phyloP scores from a whole-genome alignment of 2,329 filamentous ascomycete species.

The Camillea tinctor region DNA sequence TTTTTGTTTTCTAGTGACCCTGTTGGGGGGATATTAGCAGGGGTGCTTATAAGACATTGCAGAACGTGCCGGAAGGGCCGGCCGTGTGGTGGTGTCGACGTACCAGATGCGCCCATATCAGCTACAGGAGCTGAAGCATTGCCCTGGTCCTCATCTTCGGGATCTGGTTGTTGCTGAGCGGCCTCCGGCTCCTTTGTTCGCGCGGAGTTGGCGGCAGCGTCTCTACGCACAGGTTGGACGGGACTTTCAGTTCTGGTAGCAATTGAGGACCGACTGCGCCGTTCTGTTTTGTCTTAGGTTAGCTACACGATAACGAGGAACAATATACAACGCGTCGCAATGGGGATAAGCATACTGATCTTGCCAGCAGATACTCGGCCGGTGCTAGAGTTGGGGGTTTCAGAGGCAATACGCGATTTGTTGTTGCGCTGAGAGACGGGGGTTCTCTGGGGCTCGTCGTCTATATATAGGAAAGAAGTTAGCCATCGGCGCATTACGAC shows the following conservation, averaged over 20 bases:
- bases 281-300: conserved; percentile 16
- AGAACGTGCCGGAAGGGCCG: not conserved
- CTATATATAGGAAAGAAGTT: not conserved
- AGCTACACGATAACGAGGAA: not conserved
- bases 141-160: conserved; percentile 9
- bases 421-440: not conserved
- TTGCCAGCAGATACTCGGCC: not conserved
- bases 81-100: not conserved
- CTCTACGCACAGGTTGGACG: conserved; percentile 11
- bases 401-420: not conserved
- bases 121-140: conserved; percentile 24
- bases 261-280: conserved; percentile 19
- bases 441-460: not conserved
- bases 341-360: not conserved
- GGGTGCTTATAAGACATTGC: not conserved
- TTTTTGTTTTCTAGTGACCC: not conserved
- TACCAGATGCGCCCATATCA: conserved; percentile 29
- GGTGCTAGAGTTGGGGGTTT: not conserved
- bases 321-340: not conserved
- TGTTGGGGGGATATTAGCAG: not conserved
- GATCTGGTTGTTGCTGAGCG: conserved; percentile 10
- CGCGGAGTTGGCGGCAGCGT: conserved; percentile 13
- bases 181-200: conserved; percentile 19
- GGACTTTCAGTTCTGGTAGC: conserved; percentile 11
- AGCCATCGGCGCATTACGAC: not conserved